Evolutionary conservation across 352 stramenopile species (phyloP).

Genomic region (Globisporangium spiculum): DNA sequence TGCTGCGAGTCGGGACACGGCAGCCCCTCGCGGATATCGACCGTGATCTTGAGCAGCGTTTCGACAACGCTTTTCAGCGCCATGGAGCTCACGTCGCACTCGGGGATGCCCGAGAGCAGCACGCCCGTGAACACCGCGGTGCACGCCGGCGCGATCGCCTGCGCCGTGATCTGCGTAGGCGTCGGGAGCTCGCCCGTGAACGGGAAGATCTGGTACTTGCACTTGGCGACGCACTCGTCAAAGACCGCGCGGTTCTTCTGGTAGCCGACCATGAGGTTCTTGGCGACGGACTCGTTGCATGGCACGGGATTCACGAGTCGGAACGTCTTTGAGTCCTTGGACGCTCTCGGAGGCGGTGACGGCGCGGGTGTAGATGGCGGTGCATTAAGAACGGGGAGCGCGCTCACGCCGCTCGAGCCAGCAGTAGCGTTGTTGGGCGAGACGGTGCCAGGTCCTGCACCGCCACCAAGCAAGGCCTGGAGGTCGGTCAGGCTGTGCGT

Average conservation of each 20-base stretch:
- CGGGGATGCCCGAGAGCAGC: conserved; percentile 33
- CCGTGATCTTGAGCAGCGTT: conserved; percentile 55
- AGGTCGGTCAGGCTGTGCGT: not conserved
- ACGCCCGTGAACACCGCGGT: conserved; percentile 49
- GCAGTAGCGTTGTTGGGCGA: not conserved
- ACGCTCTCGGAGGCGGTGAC: conserved; percentile 16
- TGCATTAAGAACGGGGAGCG: not conserved
- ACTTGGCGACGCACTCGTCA: conserved; percentile 41
- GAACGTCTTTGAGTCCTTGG: conserved; percentile 45
- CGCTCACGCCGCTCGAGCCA: not conserved
- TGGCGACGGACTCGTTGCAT: conserved; percentile 43
- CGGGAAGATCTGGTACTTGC: conserved; percentile 62
- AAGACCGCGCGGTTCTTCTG: conserved; percentile 53
- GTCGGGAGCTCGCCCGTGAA: conserved; percentile 45
- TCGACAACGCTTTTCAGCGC: conserved; percentile 50
- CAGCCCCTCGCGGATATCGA: conserved; percentile 22
- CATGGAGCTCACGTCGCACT: conserved; percentile 52
- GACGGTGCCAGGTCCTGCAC: not conserved
- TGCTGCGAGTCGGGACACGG: conserved; percentile 8
- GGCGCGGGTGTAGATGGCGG: not conserved
- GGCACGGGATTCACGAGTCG: conserved; percentile 36
- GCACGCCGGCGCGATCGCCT: conserved; percentile 37
- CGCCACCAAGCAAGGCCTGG: not conserved
- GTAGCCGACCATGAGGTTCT: conserved; percentile 45
- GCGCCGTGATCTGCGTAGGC: conserved; percentile 31